A percentile compares a stretch with the other conserved stretches of the same genome.
phyloP scores from a whole-genome alignment of 352 stramenopile genomes.

The Globisporangium nunn region DNA sequence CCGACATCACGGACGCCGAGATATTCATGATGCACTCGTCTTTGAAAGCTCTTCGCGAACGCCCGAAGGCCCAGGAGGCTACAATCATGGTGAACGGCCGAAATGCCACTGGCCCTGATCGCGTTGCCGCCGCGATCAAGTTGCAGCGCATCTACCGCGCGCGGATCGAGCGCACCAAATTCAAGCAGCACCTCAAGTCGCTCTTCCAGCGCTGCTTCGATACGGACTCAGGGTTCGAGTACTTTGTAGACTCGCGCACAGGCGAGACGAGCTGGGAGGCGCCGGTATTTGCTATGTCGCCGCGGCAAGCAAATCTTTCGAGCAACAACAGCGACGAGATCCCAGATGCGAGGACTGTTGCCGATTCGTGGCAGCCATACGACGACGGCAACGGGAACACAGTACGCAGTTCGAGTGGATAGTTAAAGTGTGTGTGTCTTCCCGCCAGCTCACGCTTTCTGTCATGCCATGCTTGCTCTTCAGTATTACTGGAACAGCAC shows the following conservation, averaged over 20 bases:
- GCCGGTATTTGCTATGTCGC: conserved; percentile 18
- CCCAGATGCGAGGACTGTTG: background rate
- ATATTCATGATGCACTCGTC: conserved; percentile 47
- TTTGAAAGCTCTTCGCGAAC: conserved; percentile 35
- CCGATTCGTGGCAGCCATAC: conserved; percentile 42
- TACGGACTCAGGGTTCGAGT: conserved; percentile 26
- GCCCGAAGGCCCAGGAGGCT: conserved; percentile 3
- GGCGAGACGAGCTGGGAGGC: conserved; percentile 53
- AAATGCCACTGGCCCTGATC: conserved; percentile 63
- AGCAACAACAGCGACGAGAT: background rate
- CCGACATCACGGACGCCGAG: conserved; percentile 45
- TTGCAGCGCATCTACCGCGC: conserved; percentile 68
- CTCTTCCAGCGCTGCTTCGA: conserved; percentile 54
- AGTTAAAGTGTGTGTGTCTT: background rate
- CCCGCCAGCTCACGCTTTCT: background rate
- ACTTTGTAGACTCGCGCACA: conserved; percentile 61
- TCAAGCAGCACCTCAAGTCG: conserved; percentile 42
- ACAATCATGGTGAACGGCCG: conserved; percentile 30
- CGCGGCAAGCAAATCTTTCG: background rate
- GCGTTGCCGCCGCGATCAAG: conserved; percentile 43
- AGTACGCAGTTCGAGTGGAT: conserved; percentile 16
- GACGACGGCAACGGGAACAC: conserved; percentile 58
- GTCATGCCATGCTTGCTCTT: too few relatives aligned
- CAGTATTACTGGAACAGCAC: conserved; percentile 71
- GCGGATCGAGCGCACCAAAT: conserved; percentile 54